Evolutionary conservation across 139 green algal species (phyloP).

Genomic region (Volvox reticuliferus): DNA sequence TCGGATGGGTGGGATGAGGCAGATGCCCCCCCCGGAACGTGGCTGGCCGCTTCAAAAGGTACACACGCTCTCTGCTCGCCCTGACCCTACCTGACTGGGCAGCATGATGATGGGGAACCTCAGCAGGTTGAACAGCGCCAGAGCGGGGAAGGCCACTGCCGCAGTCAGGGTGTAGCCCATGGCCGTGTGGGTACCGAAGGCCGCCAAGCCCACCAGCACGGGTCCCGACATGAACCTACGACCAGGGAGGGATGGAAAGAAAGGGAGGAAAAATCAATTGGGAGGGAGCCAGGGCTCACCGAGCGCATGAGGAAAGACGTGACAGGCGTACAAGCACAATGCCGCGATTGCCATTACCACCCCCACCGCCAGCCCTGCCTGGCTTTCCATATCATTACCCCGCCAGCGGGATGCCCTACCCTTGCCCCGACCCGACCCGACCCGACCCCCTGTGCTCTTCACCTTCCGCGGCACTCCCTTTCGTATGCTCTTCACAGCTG

Average conservation of each 20-base stretch:
- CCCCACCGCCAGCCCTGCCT: too few species aligned
- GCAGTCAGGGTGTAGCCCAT: constrained; percentile 73
- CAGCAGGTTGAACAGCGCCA: constrained; percentile 91
- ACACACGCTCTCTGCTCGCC: not conserved
- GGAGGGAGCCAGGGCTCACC: too few species aligned
- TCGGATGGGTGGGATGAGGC: too few species aligned
- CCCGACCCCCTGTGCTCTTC: too few species aligned
- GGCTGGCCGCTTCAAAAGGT: not conserved
- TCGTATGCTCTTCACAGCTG: too few species aligned
- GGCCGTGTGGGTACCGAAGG: constrained; percentile 73
- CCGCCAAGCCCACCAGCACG: constrained; percentile 70
- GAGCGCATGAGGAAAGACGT: too few species aligned
- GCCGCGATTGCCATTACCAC: too few species aligned
- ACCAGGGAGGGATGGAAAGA: not conserved
- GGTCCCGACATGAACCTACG: constrained; percentile 55
- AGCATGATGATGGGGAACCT: constrained; percentile 87
- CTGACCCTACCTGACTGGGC: constrained; percentile 52
- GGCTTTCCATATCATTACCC: too few species aligned
- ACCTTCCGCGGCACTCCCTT: too few species aligned
- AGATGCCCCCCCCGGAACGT: not conserved
- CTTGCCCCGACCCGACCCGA: too few species aligned
- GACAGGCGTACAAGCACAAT: too few species aligned
- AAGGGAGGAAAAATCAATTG: not conserved
- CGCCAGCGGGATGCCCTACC: too few species aligned
- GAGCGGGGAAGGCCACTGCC: constrained; percentile 83